Percentiles rank a stretch among this genome's conserved stretches.
These are phyloP conservation scores for Scheffersomyces titani DNA, from an alignment of 1,139 yeast genomes.

Conservation along the genomic window DNA sequence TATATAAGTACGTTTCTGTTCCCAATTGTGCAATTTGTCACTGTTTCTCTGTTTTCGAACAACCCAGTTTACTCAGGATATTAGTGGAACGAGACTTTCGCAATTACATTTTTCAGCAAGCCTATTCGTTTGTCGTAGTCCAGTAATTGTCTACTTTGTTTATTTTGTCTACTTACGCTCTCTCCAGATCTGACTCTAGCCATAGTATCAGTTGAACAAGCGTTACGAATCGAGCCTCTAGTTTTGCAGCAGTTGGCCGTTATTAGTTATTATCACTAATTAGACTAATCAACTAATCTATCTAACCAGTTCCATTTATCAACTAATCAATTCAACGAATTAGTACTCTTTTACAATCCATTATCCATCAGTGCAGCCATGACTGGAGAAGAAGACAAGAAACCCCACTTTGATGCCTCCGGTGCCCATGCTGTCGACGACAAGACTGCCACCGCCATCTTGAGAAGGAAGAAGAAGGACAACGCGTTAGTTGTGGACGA, in stretches of 20 bases:
- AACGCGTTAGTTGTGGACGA: conserved; percentile 93
- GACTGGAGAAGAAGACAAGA: conserved; percentile 35
- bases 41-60: neutral
- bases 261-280: neutral
- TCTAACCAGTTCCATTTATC: neutral
- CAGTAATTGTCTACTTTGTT: neutral
- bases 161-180: neutral
- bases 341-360: neutral
- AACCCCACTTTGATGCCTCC: conserved; percentile 47
- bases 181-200: neutral
- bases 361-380: conserved; percentile 12
- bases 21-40: neutral
- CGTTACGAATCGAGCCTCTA: neutral
- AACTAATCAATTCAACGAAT: neutral
- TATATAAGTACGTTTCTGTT: neutral
- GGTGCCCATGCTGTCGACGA: conserved; percentile 61
- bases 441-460: conserved; percentile 93
- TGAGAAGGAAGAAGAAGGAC: conserved; percentile 97
- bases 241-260: neutral
- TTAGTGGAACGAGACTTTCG: neutral
- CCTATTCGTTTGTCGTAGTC: neutral
- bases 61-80: neutral
- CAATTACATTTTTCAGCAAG: neutral
- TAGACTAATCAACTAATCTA: neutral
- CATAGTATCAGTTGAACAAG: neutral